Conservation (phyloP, 2,329 filamentous ascomycete species). For the Epichloe bromicola region DNA sequence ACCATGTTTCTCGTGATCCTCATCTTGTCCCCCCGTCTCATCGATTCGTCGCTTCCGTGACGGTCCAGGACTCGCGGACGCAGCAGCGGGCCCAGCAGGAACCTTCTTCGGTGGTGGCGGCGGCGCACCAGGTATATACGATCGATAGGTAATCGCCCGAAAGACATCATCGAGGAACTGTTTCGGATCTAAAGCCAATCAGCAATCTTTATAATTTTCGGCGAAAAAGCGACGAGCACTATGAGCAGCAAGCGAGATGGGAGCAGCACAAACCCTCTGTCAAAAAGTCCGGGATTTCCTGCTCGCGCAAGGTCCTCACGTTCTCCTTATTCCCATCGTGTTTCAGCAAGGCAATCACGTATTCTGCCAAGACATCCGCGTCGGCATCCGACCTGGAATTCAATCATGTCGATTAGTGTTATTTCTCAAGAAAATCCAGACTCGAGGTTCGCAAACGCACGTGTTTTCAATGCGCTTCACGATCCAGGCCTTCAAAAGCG, state of each 20-base stretch:
- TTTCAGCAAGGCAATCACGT: conserved; percentile 64
- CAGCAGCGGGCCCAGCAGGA: background rate
- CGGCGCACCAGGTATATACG: conserved; percentile 43
- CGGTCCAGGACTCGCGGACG: background rate
- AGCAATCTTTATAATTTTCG: background rate
- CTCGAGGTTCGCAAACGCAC: conserved; percentile 31
- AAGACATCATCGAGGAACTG: conserved; percentile 61
- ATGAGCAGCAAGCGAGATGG: background rate
- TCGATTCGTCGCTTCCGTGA: conserved; percentile 25
- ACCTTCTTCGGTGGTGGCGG: conserved; percentile 13
- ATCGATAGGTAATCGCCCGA: conserved; percentile 46
- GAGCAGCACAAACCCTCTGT: conserved; percentile 40
- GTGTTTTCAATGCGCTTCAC: conserved; percentile 65
- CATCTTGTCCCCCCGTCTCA: conserved; percentile 12
- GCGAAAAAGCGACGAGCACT: background rate
- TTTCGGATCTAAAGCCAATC: conserved; percentile 18
- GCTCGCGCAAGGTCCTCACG: conserved; percentile 54
- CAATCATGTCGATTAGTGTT: background rate
- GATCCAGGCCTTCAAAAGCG: conserved; percentile 62
- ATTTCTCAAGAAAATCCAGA: background rate
- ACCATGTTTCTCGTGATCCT: background rate
- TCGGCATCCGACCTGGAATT: conserved; percentile 58
- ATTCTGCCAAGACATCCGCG: conserved; percentile 70
- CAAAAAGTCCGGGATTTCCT: conserved; percentile 60
- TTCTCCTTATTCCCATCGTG: conserved; percentile 53